phyloP scores from a whole-genome alignment of 2,329 filamentous ascomycete species.

The Apiospora arundinis region DNA sequence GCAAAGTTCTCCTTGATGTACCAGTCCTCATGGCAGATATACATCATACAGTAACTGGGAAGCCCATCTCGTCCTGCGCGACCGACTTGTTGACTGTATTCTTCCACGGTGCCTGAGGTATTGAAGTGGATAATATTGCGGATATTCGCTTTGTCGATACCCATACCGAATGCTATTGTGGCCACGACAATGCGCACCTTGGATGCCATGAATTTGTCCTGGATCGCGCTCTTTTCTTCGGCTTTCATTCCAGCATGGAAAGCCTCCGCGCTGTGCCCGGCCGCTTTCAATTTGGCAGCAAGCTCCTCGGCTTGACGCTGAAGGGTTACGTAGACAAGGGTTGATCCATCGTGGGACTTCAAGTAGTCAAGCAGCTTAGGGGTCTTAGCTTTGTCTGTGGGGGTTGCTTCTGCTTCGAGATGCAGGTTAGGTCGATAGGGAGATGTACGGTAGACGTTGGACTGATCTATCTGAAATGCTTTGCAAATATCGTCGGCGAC shows the following conservation, averaged over 20 bases:
- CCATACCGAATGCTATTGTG: constrained; percentile 67
- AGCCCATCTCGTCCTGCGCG: constrained; percentile 61
- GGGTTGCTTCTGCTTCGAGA: constrained; percentile 55
- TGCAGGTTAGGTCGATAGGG: constrained; percentile 65
- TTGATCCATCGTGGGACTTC: constrained; percentile 56
- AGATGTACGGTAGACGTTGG: constrained; percentile 62
- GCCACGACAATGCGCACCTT: constrained; percentile 55
- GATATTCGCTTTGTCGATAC: constrained; percentile 62
- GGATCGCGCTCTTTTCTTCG: constrained; percentile 51
- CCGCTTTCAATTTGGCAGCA: constrained; percentile 44
- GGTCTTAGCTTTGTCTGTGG: constrained; percentile 51
- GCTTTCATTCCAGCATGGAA: constrained; percentile 60
- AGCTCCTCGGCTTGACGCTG: constrained; percentile 59
- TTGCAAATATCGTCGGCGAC: constrained; percentile 62
- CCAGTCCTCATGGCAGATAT: constrained; percentile 62
- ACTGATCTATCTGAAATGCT: constrained; percentile 55
- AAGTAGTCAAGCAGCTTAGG: constrained; percentile 56
- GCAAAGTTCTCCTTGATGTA: constrained; percentile 65
- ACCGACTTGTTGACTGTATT: constrained; percentile 64
- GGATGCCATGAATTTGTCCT: constrained; percentile 58
- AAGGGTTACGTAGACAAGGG: constrained; percentile 66
- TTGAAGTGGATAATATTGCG: constrained; percentile 61
- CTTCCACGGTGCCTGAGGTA: constrained; percentile 57
- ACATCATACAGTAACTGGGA: constrained; percentile 62
- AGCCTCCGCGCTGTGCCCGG: constrained; percentile 48